Percentiles rank a stretch among this genome's conserved stretches.
Evolutionary conservation across 306 rosid species (phyloP).

Genomic region (Quercus parvula): DNA sequence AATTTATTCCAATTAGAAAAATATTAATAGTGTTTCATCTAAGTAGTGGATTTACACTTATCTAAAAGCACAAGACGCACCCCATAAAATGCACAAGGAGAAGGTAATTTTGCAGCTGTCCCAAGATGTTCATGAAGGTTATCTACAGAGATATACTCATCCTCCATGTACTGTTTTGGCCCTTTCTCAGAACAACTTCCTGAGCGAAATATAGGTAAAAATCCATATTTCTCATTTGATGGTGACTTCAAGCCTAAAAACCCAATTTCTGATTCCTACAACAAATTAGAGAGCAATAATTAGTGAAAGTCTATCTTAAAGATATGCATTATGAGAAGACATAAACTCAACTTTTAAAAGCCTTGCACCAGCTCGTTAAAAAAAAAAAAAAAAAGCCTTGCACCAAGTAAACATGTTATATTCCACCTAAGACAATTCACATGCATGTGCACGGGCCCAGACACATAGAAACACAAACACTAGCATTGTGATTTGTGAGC

Average conservation of each 20-base stretch:
- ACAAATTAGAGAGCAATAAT: constrained; percentile 5
- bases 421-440: neutral
- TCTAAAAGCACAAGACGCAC: constrained; percentile 32
- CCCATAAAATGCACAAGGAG: constrained; percentile 70
- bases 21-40: constrained; percentile 1
- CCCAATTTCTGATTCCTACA: constrained; percentile 44
- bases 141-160: constrained; percentile 52
- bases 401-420: neutral
- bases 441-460: neutral
- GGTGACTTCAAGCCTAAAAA: constrained; percentile 31
- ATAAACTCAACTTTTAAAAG: neutral
- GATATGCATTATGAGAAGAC: neutral
- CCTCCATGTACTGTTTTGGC: constrained; percentile 75
- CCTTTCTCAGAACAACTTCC: constrained; percentile 66
- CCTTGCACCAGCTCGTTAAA: neutral
- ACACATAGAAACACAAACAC: neutral
- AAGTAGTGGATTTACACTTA: neutral
- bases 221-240: constrained; percentile 37
- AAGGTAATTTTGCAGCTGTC: constrained; percentile 24
- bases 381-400: neutral
- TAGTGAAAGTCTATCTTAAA: neutral
- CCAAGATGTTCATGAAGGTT: constrained; percentile 31
- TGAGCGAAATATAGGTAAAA: constrained; percentile 42
- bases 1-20: neutral
- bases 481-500: neutral